Evolutionary conservation across 805 yeast genomes (phyloP).

Genomic region (Candida krabiensis): DNA sequence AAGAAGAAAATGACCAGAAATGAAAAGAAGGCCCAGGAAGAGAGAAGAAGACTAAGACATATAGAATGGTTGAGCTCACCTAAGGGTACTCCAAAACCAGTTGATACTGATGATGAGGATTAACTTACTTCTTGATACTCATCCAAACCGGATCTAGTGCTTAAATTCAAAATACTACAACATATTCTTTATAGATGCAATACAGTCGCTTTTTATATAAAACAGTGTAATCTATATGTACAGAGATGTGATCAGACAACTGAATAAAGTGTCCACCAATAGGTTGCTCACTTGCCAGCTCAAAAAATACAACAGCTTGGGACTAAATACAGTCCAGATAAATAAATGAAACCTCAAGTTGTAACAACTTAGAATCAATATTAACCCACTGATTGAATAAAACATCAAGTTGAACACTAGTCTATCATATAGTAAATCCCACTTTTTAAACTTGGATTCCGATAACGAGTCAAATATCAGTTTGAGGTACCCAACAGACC

Average conservation of each 20-base stretch:
- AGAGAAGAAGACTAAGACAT: slow-evolving; percentile 91
- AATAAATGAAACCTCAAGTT: slow-evolving; percentile 81
- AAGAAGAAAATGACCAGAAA: slow-evolving; percentile 98
- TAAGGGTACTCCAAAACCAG: slow-evolving; percentile 96
- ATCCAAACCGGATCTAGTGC: no score
- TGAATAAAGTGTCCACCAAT: slow-evolving; percentile 38
- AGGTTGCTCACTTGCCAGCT: slow-evolving; percentile 65
- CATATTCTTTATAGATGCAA: slow-evolving; percentile 3
- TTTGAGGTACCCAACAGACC: slow-evolving; percentile 54
- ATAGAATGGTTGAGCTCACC: slow-evolving; percentile 94
- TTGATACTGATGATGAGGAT: slow-evolving; percentile 91
- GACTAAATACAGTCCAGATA: slow-evolving; percentile 97
- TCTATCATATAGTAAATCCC: slow-evolving; percentile 37
- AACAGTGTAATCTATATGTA: slow-evolving; percentile 10
- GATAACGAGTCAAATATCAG: slow-evolving; percentile 11
- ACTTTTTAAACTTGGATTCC: slow-evolving; percentile 23
- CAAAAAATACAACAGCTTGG: slow-evolving; percentile 77
- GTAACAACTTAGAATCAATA: slow-evolving; percentile 67
- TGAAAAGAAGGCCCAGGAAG: slow-evolving; percentile 87
- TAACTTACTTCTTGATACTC: slow-evolving; percentile 28
- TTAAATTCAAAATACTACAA: no score
- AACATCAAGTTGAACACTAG: slow-evolving; percentile 45
- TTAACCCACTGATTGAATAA: slow-evolving; percentile 58
- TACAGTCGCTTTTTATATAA: neutral
- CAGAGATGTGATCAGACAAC: slow-evolving; percentile 20